Percentiles rank a stretch among this genome's conserved stretches.
phyloP scores from a whole-genome alignment of 306 rosid species.

The Gynostemma pentaphyllum region DNA sequence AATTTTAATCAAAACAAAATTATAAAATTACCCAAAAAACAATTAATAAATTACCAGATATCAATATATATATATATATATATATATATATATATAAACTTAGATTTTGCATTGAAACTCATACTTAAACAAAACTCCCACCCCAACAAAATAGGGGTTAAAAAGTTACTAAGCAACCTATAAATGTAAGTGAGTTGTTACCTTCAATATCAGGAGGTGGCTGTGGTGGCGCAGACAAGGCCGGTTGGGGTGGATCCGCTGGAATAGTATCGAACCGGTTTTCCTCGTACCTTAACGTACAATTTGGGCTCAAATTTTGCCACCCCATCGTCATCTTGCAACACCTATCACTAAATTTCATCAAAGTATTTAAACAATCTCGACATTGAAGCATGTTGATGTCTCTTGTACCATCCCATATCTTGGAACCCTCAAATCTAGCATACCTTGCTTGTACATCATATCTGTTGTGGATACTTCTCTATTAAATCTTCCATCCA shows the following conservation, averaged over 20 bases:
- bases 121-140: too few species aligned
- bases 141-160: too few species aligned
- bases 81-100: too few species aligned
- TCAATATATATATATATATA: too few species aligned
- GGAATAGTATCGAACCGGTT: conserved; percentile 9
- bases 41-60: too few species aligned
- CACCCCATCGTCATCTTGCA: conserved; percentile 14
- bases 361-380: conserved; percentile 16
- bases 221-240: neutral
- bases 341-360: neutral
- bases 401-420: conserved; percentile 34
- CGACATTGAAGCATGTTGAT: conserved; percentile 8
- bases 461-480: conserved; percentile 1
- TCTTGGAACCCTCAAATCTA: neutral
- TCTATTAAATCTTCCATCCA: conserved; percentile 7
- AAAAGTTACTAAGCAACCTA: too few species aligned
- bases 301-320: conserved; percentile 22
- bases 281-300: conserved; percentile 27
- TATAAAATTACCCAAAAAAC: too few species aligned
- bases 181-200: too few species aligned
- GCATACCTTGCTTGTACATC: conserved; percentile 13
- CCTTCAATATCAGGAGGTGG: neutral
- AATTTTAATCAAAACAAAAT: too few species aligned
- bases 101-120: too few species aligned
- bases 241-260: neutral